Evolutionary conservation across 441 rosid genomes (phyloP).

Genomic region (Populus hybrid): DNA sequence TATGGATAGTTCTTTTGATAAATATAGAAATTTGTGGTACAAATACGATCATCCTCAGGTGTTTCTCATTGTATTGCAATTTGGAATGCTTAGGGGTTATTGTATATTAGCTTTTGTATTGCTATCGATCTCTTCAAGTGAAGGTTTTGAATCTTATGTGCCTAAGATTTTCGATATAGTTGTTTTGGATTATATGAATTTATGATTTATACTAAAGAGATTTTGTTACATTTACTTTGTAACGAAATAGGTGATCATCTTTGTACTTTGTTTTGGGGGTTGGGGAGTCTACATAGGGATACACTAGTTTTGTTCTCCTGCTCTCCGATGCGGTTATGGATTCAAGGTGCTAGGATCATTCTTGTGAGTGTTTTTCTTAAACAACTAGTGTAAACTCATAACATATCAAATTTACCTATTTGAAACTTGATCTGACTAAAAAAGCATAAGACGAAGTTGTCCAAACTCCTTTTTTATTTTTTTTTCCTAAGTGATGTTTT

Average conservation of each 20-base stretch:
- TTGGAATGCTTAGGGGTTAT: background rate
- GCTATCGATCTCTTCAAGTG: background rate
- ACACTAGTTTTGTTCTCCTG: too few relatives aligned
- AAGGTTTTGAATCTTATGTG: background rate
- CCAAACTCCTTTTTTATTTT: too few relatives aligned
- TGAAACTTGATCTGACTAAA: too few relatives aligned
- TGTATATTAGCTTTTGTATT: background rate
- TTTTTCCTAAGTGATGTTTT: too few relatives aligned
- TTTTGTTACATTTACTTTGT: background rate
- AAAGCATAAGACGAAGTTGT: too few relatives aligned
- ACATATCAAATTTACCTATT: too few relatives aligned
- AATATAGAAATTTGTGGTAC: background rate
- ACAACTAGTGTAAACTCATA: too few relatives aligned
- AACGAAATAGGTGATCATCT: background rate
- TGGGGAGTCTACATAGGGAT: background rate
- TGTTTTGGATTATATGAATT: background rate
- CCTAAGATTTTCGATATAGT: background rate
- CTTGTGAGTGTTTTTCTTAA: too few relatives aligned
- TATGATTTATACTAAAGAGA: background rate
- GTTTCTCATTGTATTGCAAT: background rate
- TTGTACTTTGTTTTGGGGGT: background rate
- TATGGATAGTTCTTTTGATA: background rate
- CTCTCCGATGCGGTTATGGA: too few relatives aligned
- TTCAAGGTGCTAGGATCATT: too few relatives aligned
- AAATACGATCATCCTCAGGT: background rate